These are phyloP conservation scores for Paraphoma sp. DNA, from an alignment of 2,329 filamentous ascomycete genomes.

Conservation along the genomic window DNA sequence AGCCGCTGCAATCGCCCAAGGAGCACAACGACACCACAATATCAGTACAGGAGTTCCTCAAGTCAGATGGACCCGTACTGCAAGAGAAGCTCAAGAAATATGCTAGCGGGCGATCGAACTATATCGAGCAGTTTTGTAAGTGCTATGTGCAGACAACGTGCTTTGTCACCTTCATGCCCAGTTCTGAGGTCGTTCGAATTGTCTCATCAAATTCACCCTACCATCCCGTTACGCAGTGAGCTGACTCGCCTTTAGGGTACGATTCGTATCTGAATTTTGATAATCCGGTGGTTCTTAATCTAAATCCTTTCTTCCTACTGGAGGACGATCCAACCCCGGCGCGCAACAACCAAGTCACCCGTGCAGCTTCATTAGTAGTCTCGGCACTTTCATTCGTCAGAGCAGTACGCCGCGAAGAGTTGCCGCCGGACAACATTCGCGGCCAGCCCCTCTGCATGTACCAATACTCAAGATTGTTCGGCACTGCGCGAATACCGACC, in stretches of 20 bases:
- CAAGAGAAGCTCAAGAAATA: slow-evolving; percentile 92
- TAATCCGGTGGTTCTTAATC: slow-evolving; percentile 94
- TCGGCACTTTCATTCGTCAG: slow-evolving; percentile 92
- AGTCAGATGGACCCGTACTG: slow-evolving; percentile 78
- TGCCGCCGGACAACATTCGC: slow-evolving; percentile 85
- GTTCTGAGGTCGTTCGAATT: slow-evolving; percentile 5
- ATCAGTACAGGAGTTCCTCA: slow-evolving; percentile 83
- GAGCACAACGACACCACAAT: slow-evolving; percentile 84
- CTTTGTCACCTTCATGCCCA: neutral
- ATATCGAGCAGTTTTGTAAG: slow-evolving; percentile 98
- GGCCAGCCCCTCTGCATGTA: slow-evolving; percentile 95
- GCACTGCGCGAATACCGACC: slow-evolving; percentile 91
- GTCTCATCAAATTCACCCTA: too few species aligned
- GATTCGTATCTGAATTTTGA: slow-evolving; percentile 98
- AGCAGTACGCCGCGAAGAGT: slow-evolving; percentile 89
- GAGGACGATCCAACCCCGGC: slow-evolving; percentile 98
- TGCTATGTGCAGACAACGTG: slow-evolving; percentile 24
- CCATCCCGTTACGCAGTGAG: slow-evolving; percentile 9
- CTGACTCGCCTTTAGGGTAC: slow-evolving; percentile 72
- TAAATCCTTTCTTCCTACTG: slow-evolving; percentile 96
- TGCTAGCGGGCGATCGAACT: slow-evolving; percentile 88
- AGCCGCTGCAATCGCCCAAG: slow-evolving; percentile 78
- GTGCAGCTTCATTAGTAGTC: slow-evolving; percentile 88
- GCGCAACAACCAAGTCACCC: slow-evolving; percentile 93
- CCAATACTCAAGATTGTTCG: slow-evolving; percentile 94